Evolutionary conservation across 2,329 filamentous ascomycete genomes (phyloP).

Genomic region (Sporothrix inflata): DNA sequence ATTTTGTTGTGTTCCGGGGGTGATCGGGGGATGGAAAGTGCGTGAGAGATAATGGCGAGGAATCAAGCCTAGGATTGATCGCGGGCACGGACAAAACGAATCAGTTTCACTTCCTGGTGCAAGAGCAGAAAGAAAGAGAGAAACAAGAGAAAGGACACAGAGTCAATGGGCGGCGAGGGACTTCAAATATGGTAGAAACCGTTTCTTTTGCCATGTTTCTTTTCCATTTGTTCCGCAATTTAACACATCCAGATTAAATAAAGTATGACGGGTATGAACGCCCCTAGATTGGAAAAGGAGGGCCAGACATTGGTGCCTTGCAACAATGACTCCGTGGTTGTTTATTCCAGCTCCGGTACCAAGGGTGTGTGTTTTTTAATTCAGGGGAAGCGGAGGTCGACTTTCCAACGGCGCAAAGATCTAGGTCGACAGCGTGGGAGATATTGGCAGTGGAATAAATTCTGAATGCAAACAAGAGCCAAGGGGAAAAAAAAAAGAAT

Average conservation of each 20-base stretch:
- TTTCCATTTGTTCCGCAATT: neutral
- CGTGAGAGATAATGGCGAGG: neutral
- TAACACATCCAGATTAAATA: conserved; percentile 11
- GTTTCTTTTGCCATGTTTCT: neutral
- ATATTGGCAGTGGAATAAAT: neutral
- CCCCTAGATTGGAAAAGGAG: conserved; percentile 27
- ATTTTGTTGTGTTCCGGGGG: conserved; percentile 17
- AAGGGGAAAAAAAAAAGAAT: neutral
- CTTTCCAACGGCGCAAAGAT: neutral
- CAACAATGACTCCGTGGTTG: too few relatives aligned
- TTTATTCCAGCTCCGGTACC: neutral
- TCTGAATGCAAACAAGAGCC: neutral
- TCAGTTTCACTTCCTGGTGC: neutral
- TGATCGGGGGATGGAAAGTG: neutral
- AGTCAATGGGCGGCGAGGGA: neutral
- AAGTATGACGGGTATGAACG: conserved; percentile 23
- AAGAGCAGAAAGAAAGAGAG: neutral
- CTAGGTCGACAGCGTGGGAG: neutral
- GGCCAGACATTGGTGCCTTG: conserved; percentile 19
- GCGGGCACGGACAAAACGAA: neutral
- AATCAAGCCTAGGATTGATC: neutral
- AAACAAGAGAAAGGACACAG: neutral
- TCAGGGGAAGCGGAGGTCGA: conserved; percentile 17
- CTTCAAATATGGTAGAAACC: conserved; percentile 14
- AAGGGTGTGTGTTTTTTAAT: neutral